Percentiles rank a stretch among this genome's conserved stretches.
These are phyloP conservation scores for Fonsecaea monophora DNA, from an alignment of 2,329 filamentous ascomycete species.

Conservation along the genomic window DNA sequence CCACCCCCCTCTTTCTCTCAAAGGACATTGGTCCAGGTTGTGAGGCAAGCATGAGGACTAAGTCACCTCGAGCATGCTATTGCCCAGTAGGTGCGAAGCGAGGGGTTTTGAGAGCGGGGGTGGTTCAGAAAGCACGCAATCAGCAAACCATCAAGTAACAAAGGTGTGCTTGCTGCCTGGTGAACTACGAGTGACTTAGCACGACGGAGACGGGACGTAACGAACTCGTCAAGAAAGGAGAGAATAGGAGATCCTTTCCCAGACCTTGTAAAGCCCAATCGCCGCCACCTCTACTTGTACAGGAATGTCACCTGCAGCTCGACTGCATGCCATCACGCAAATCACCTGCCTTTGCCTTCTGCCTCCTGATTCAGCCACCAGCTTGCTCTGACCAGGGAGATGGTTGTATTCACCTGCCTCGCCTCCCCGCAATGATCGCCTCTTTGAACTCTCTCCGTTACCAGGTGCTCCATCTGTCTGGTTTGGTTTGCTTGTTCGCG, in stretches of 20 bases:
- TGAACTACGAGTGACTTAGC: background rate
- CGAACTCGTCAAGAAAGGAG: background rate
- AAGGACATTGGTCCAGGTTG: too few species aligned
- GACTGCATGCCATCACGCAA: constrained; percentile 9
- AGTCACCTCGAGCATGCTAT: background rate
- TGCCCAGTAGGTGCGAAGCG: background rate
- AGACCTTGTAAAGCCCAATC: background rate
- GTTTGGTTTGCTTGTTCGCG: background rate
- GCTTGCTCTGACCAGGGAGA: background rate
- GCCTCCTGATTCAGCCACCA: background rate
- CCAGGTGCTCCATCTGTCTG: background rate
- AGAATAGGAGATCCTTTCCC: background rate
- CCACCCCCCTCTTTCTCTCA: too few species aligned
- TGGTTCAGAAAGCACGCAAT: constrained; percentile 6
- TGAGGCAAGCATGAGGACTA: too few species aligned
- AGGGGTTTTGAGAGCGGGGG: background rate
- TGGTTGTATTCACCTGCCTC: too few species aligned
- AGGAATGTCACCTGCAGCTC: constrained; percentile 16
- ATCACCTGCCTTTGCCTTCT: constrained; percentile 1
- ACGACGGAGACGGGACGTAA: too few species aligned
- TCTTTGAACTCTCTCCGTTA: background rate
- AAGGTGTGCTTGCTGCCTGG: background rate
- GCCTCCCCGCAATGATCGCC: too few species aligned
- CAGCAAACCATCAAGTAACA: background rate
- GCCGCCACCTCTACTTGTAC: too few species aligned